Evolutionary conservation across 345 rosid genomes (phyloP).

Genomic region (Orychophragmus violaceus): DNA sequence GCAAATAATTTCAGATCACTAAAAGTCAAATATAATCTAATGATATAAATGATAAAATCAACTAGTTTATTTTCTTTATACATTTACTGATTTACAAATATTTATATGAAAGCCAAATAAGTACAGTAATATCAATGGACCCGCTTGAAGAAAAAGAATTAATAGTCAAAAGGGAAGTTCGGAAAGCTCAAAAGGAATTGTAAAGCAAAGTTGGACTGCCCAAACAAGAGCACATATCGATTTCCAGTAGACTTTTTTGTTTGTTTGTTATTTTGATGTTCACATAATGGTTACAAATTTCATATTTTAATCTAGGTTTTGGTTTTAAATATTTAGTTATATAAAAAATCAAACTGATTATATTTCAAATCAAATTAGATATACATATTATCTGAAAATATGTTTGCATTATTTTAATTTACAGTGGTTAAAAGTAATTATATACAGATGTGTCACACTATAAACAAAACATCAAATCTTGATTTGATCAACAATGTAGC

Average conservation of each 20-base stretch:
- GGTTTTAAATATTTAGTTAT: neutral
- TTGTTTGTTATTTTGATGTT: neutral
- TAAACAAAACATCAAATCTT: neutral
- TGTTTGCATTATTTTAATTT: neutral
- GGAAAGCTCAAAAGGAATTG: slow-evolving; percentile 12
- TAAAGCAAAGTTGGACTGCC: slow-evolving; percentile 8
- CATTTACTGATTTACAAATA: no score
- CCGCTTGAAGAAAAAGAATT: neutral
- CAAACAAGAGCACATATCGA: neutral
- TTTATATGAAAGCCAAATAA: no score
- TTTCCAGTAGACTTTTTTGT: neutral
- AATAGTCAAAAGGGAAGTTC: slow-evolving; percentile 1
- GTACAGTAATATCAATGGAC: neutral
- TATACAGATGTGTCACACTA: neutral
- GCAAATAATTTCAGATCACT: no score
- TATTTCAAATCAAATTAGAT: neutral
- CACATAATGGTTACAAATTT: neutral
- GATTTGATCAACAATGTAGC: neutral
- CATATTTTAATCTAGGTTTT: neutral
- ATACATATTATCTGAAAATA: neutral
- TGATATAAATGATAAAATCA: neutral
- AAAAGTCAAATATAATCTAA: neutral
- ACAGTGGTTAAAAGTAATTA: neutral
- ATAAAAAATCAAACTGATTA: neutral
- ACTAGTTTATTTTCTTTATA: neutral